phyloP scores from a whole-genome alignment of 1,284 basidiomycete genomes.

The Exobasidium cylindrosporum region DNA sequence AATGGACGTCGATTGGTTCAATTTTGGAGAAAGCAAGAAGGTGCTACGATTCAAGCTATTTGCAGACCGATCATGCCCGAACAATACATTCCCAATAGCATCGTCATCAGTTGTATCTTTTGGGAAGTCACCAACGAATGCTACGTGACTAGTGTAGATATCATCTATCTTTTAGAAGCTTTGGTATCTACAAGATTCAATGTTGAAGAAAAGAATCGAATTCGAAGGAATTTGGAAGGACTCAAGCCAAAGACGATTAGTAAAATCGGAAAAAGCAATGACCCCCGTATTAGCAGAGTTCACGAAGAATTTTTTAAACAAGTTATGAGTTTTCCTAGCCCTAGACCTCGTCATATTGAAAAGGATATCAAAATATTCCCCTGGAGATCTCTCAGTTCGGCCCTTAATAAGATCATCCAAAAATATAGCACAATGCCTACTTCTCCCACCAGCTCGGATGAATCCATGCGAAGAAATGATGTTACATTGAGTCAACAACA shows the following conservation, averaged over 20 bases:
- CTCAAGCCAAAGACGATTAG: conserved; percentile 85
- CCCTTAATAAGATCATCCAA: conserved; percentile 84
- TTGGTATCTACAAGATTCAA: conserved; percentile 79
- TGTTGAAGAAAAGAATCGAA: conserved; percentile 94
- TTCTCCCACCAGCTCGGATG: not conserved
- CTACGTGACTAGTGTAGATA: conserved; percentile 88
- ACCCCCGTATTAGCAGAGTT: conserved; percentile 55
- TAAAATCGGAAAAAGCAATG: conserved; percentile 67
- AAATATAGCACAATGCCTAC: conserved; percentile 66
- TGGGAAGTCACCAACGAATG: conserved; percentile 73
- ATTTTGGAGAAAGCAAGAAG: conserved; percentile 61
- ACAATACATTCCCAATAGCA: conserved; percentile 58
- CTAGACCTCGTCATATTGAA: conserved; percentile 92
- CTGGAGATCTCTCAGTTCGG: conserved; percentile 77
- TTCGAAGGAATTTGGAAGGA: conserved; percentile 87
- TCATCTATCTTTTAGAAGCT: conserved; percentile 85
- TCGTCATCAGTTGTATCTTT: conserved; percentile 79
- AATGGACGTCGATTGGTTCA: conserved; percentile 60
- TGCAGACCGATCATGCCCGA: conserved; percentile 57
- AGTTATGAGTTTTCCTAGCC: conserved; percentile 92
- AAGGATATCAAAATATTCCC: conserved; percentile 96
- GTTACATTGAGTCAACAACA: too few species aligned
- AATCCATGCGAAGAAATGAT: too few species aligned
- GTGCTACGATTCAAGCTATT: conserved; percentile 58
- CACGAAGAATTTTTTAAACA: conserved; percentile 83